phyloP scores from a whole-genome alignment of 75 land plant genomes.

The Cupressus sempervirens region DNA sequence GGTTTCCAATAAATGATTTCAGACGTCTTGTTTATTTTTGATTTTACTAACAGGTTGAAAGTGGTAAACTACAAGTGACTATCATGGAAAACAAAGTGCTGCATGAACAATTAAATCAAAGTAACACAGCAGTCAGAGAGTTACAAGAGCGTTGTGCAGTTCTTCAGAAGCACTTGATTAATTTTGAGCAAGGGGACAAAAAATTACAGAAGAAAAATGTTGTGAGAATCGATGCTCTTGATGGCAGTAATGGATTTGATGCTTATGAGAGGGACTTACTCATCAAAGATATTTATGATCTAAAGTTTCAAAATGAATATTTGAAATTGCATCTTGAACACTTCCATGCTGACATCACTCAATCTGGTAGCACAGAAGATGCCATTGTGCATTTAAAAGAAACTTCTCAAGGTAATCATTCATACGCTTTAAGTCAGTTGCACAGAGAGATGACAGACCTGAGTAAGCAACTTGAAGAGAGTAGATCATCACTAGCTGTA shows the following conservation, averaged over 20 bases:
- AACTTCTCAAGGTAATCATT: conserved; percentile 6
- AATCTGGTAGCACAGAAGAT: neutral
- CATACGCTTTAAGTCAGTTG: conserved; percentile 28
- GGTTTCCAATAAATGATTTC: neutral
- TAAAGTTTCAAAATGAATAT: conserved; percentile 57
- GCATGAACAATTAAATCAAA: conserved; percentile 2
- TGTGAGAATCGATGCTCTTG: neutral
- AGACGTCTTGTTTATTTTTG: neutral
- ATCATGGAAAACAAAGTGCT: neutral
- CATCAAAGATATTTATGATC: conserved; percentile 32
- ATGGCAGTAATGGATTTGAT: neutral
- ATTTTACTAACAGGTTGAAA: conserved; percentile 4
- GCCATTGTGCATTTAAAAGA: conserved; percentile 5
- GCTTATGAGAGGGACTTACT: conserved; percentile 12
- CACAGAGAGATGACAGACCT: conserved; percentile 35
- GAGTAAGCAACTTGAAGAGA: conserved; percentile 47
- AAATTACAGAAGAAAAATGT: neutral
- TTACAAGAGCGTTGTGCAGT: neutral
- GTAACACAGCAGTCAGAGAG: neutral
- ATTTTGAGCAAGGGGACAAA: neutral
- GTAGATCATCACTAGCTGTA: conserved; percentile 40
- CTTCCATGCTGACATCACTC: conserved; percentile 12
- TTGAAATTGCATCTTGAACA: conserved; percentile 42
- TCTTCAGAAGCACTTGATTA: conserved; percentile 5
- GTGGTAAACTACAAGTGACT: neutral